phyloP scores from a whole-genome alignment of 441 rosid genomes.

The Euphorbia schlechtendalii region DNA sequence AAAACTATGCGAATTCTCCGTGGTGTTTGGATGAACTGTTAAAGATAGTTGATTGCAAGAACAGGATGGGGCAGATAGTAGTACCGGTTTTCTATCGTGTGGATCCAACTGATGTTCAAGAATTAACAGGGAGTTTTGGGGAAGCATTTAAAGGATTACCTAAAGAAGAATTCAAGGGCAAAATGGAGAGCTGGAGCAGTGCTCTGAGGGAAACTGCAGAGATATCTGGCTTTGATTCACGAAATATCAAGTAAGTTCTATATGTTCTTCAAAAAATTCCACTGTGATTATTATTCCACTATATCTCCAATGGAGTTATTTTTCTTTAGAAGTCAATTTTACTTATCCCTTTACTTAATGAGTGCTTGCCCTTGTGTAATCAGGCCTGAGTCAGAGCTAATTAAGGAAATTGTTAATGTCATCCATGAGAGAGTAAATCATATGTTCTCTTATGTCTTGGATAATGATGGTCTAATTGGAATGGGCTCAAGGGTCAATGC shows the following conservation, averaged over 20 bases:
- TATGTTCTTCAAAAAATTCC: neutral
- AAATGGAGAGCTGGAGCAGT: constrained; percentile 23
- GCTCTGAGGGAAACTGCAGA: constrained; percentile 23
- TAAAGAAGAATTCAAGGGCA: neutral
- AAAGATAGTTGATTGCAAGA: constrained; percentile 20
- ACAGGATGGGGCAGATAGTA: constrained; percentile 6
- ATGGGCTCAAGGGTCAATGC: constrained; percentile 5
- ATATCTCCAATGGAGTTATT: too few species aligned
- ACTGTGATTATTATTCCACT: neutral
- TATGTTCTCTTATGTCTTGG: neutral
- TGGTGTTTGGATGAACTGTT: constrained; percentile 26
- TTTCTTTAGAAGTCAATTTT: too few species aligned
- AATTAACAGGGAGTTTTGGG: constrained; percentile 21
- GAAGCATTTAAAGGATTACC: neutral
- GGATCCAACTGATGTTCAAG: constrained; percentile 25
- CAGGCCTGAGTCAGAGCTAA: constrained; percentile 4
- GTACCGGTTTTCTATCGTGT: constrained; percentile 33
- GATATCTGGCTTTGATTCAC: constrained; percentile 27
- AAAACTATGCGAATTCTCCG: constrained; percentile 27
- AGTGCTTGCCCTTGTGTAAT: neutral
- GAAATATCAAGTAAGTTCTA: neutral
- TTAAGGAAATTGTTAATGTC: constrained; percentile 3
- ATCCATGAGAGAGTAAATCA: neutral
- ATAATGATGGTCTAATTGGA: neutral
- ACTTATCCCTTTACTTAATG: neutral